Percentiles rank a stretch among this genome's conserved stretches.
phyloP scores from a whole-genome alignment of 176 grass and related monocot genomes.

The Poa annua region DNA sequence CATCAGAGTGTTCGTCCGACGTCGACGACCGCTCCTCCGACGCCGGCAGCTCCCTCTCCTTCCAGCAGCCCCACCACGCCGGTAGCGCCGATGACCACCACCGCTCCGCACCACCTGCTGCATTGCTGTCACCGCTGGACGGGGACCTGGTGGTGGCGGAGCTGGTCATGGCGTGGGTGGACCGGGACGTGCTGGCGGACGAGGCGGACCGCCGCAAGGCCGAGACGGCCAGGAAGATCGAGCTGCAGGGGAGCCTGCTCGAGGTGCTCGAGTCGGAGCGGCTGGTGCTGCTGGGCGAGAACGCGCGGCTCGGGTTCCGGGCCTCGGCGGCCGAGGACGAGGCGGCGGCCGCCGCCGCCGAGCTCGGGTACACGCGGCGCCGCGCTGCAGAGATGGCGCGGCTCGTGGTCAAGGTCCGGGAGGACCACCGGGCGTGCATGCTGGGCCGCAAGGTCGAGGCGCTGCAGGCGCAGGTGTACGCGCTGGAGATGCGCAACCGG shows the following conservation, averaged over 20 bases:
- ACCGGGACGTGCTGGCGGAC: slow-evolving; percentile 60
- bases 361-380: slow-evolving; percentile 78
- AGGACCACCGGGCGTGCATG: slow-evolving; percentile 82
- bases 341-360: slow-evolving; percentile 45
- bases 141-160: slow-evolving; percentile 54
- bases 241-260: slow-evolving; percentile 87
- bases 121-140: not conserved
- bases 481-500: slow-evolving; percentile 77
- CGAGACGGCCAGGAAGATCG: slow-evolving; percentile 71
- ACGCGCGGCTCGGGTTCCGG: slow-evolving; percentile 73
- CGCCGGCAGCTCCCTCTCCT: slow-evolving; percentile 85
- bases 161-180: slow-evolving; percentile 64
- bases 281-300: slow-evolving; percentile 90
- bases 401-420: slow-evolving; percentile 72
- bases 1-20: slow-evolving; percentile 50
- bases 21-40: slow-evolving; percentile 66
- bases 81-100: not conserved
- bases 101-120: not conserved
- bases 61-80: slow-evolving; percentile 55
- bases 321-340: slow-evolving; percentile 61
- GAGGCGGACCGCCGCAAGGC: slow-evolving; percentile 44
- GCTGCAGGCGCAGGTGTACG: slow-evolving; percentile 81
- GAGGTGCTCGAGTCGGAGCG: slow-evolving; percentile 95
- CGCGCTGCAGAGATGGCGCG: slow-evolving; percentile 74
- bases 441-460: slow-evolving; percentile 79